Conservation (phyloP, 441 rosid species). For the Syzygium malaccense region DNA sequence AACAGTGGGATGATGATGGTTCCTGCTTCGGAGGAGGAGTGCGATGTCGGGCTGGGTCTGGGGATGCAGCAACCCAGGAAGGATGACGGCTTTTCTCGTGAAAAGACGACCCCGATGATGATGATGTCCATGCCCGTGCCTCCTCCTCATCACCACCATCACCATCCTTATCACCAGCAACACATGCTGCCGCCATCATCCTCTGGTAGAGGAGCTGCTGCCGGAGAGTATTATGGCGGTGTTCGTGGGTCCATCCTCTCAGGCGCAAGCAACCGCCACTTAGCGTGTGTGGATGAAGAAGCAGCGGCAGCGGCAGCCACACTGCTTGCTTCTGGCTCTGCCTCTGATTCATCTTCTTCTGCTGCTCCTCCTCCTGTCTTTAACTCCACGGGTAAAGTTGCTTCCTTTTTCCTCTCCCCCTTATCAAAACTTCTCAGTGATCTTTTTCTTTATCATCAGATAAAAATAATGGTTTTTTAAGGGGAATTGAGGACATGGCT, state of each 20-base stretch:
- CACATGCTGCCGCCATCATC: slow-evolving; percentile 20
- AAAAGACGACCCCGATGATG: not conserved
- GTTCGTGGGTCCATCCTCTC: slow-evolving; percentile 34
- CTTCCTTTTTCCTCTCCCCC: not conserved
- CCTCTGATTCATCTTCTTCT: not conserved
- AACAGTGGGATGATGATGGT: not conserved
- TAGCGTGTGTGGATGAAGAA: slow-evolving; percentile 24
- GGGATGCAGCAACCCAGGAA: slow-evolving; percentile 13
- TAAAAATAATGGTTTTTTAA: not conserved
- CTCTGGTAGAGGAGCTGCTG: slow-evolving; percentile 5
- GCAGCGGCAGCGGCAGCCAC: slow-evolving; percentile 2
- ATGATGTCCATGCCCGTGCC: slow-evolving; percentile 18
- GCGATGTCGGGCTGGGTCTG: slow-evolving; percentile 29
- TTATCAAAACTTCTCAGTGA: not conserved
- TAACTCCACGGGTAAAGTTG: slow-evolving; percentile 27
- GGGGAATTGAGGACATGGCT: not conserved
- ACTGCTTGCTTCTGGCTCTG: slow-evolving; percentile 8
- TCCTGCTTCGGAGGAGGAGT: slow-evolving; percentile 19
- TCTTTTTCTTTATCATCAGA: not conserved
- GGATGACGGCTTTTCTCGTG: not conserved
- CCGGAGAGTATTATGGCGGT: slow-evolving; percentile 16
- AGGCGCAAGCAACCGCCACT: slow-evolving; percentile 36
- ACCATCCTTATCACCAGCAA: slow-evolving; percentile 2
- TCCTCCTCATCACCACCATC: slow-evolving; percentile 6
- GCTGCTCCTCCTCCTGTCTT: not conserved